Conservation (phyloP, 441 rosid species). For the Arabidopsis lyrata region DNA sequence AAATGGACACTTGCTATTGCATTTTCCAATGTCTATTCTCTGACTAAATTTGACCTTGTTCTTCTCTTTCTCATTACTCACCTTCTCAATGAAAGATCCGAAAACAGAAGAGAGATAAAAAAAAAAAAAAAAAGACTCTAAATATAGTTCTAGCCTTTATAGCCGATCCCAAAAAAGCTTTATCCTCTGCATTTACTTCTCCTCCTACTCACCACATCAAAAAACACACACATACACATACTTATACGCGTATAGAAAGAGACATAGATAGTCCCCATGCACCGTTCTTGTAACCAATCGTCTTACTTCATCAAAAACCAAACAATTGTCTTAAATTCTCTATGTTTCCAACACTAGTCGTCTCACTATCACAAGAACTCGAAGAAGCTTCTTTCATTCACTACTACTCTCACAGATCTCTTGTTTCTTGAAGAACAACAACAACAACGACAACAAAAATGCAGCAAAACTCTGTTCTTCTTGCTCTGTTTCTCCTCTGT, state of each 20-base stretch:
- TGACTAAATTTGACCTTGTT: conserved; percentile 42
- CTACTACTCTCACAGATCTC: background rate
- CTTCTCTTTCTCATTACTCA: conserved; percentile 25
- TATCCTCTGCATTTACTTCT: conserved; percentile 41
- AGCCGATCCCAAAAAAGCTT: conserved; percentile 8
- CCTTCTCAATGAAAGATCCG: background rate
- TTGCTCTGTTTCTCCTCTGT: conserved; percentile 32
- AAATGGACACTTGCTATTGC: conserved; percentile 32
- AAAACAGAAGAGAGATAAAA: background rate
- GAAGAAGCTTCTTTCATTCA: background rate
- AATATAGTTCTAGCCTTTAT: conserved; percentile 1
- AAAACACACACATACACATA: background rate
- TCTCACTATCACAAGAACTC: conserved; percentile 9
- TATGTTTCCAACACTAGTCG: conserved; percentile 20
- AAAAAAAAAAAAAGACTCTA: too few species aligned
- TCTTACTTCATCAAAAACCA: conserved; percentile 2
- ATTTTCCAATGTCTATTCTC: conserved; percentile 35
- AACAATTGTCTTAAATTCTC: conserved; percentile 39
- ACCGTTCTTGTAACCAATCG: conserved; percentile 41
- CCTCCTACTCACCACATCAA: conserved; percentile 23
- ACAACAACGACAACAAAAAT: too few species aligned
- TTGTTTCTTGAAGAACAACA: conserved; percentile 11
- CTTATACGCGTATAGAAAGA: background rate
- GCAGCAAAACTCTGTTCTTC: conserved; percentile 1
- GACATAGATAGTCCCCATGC: conserved; percentile 36